Evolutionary conservation across 2,329 filamentous ascomycete genomes (phyloP), one percentile per base, ranked within the genome.

Genomic region (Trichoderma sp.): DNA sequence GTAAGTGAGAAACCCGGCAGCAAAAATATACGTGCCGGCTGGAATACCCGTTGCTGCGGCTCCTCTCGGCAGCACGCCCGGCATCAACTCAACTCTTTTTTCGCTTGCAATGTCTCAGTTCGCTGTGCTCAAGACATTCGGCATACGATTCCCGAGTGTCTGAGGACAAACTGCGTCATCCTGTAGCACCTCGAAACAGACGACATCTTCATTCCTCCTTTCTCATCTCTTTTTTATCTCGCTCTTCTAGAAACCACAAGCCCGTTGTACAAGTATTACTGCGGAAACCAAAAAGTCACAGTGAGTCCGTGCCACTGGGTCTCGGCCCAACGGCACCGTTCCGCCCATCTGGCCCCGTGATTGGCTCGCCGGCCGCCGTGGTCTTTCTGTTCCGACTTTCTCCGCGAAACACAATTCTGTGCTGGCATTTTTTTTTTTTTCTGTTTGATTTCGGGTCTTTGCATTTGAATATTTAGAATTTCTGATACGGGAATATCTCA

Each of bases 311-410:
- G 29, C 62, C 31, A 41, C 63, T 53, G 56, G 45, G 77, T 78
- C 77, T 78, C 77, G 77, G 77, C 77, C 77, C 73, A 73, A 67
- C 78, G 78, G 77, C 78, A 77, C 76, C 60, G 38, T 27, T 41
- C 50, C n/a, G 31, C 16, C 16, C n/a, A 18, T 59, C 67, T 8
- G 31, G 11, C 29, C 60, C 31, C 76, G 29, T 76, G 71, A 78
- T 78, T 78, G 77, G 77, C 74, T 59, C 27, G 27, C 62, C 41
- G 59, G 14, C 56, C 14, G 53, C 53, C 27, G 50, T 77, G 24
- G 35, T 11, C 45, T 35, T 29, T 62, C 45, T 67, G 66, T 76
- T 77, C 78, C 78, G 78, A 75, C 71, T 77, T 78, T 76, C 73
- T 75, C 78, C 78, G 78, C 53, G 59, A 38, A 27, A 38, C 18